Conservation (phyloP, 2,329 filamentous ascomycete genomes). For the Alternaria rosae region DNA sequence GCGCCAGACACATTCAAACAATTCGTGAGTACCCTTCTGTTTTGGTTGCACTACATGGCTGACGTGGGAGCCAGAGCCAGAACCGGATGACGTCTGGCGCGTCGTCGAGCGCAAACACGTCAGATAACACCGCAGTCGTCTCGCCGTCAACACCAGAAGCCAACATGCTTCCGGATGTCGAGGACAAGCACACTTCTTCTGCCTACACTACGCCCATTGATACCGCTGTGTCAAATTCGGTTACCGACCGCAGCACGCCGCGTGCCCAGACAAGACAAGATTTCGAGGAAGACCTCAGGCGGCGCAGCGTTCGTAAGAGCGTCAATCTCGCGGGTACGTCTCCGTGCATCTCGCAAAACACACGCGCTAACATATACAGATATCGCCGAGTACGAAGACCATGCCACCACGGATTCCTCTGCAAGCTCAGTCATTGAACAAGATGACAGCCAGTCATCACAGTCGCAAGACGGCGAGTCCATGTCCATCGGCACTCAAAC, state of each 20-base stretch:
- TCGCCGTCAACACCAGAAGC: conserved; percentile 49
- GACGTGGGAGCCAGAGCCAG: conserved; percentile 41
- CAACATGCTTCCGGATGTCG: conserved; percentile 46
- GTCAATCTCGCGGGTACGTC: conserved; percentile 77
- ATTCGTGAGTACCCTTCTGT: conserved; percentile 65
- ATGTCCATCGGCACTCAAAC: conserved; percentile 42
- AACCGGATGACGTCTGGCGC: conserved; percentile 39
- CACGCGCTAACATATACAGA: conserved; percentile 45
- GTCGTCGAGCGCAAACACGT: conserved; percentile 40
- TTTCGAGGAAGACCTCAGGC: conserved; percentile 64
- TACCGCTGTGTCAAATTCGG: conserved; percentile 67
- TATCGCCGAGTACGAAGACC: conserved; percentile 56
- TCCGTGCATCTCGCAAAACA: conserved; percentile 15
- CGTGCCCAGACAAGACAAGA: conserved; percentile 84
- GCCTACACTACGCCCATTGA: conserved; percentile 75
- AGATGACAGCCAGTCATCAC: conserved; percentile 42
- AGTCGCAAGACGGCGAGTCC: conserved; percentile 40
- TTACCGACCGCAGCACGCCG: conserved; percentile 74
- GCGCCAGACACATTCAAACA: conserved; percentile 81
- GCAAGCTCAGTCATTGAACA: conserved; percentile 43
- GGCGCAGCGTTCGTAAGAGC: conserved; percentile 66
- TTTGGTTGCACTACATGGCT: conserved; percentile 43
- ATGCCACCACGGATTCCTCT: conserved; percentile 36
- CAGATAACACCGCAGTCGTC: conserved; percentile 48
- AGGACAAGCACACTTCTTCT: conserved; percentile 44